These are phyloP conservation scores for Parasitella parasitica DNA, from an alignment of 371 early-diverging fungal species.

Conservation along the genomic window DNA sequence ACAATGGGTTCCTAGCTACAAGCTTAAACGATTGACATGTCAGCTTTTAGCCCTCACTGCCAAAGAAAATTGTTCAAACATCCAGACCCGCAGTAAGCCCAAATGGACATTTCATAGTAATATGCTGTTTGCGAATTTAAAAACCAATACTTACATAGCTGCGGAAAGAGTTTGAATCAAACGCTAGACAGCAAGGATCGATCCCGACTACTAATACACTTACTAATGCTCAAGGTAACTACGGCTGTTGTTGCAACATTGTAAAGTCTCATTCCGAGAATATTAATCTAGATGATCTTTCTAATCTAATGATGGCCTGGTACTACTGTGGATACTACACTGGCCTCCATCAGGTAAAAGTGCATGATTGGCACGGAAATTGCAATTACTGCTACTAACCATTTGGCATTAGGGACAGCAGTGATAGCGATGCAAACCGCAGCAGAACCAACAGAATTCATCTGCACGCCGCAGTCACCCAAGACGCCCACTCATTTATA, in stretches of 20 bases:
- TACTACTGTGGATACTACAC: slow-evolving; percentile 29
- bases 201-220: no score
- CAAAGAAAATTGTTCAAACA: not conserved
- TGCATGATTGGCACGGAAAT: not conserved
- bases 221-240: not conserved
- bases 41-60: not conserved
- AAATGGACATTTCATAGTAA: not conserved
- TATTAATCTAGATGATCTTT: slow-evolving; percentile 7
- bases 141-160: not conserved
- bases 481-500: not conserved
- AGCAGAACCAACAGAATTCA: slow-evolving; percentile 1
- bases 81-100: not conserved
- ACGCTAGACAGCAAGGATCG: no score
- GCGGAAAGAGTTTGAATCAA: not conserved
- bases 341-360: slow-evolving; percentile 18
- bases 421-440: not conserved
- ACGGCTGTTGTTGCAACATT: no score
- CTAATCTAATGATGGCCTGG: slow-evolving; percentile 27
- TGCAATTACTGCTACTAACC: not conserved
- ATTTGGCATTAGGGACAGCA: not conserved
- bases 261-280: not conserved
- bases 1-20: no score
- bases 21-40: not conserved
- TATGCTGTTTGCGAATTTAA: no score
- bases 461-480: slow-evolving; percentile 7